phyloP scores from a whole-genome alignment of 352 stramenopile genomes.

The Pythium chondricola region DNA sequence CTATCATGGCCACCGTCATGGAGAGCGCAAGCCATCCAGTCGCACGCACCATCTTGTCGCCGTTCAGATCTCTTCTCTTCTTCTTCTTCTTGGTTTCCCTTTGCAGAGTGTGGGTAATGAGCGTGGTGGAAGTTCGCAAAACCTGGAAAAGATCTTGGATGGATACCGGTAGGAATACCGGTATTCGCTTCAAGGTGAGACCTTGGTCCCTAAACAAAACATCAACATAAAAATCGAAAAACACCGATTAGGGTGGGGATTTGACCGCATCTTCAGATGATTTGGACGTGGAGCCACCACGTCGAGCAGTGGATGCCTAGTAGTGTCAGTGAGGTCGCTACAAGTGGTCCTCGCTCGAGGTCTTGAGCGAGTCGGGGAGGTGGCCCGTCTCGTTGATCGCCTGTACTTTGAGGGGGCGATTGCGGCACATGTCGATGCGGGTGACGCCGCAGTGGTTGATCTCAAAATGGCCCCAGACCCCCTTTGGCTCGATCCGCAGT shows the following conservation, averaged over 20 bases:
- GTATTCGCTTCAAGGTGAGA: not conserved
- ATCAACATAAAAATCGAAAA: not conserved
- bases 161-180: not conserved
- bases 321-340: no score
- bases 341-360: conserved; percentile 80
- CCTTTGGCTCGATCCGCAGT: conserved; percentile 45
- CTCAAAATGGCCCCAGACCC: conserved; percentile 75
- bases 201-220: not conserved
- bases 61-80: not conserved
- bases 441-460: conserved; percentile 84
- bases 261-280: no score
- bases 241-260: not conserved
- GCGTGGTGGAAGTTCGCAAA: not conserved
- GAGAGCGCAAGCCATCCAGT: not conserved
- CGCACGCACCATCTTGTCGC: not conserved
- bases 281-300: no score
- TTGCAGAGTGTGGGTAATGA: not conserved
- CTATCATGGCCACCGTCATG: not conserved
- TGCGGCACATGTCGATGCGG: conserved; percentile 61
- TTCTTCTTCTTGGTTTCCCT: not conserved
- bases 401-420: conserved; percentile 65
- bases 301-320: no score
- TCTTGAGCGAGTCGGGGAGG: conserved; percentile 66
- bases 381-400: conserved; percentile 79
- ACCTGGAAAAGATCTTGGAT: not conserved